These are phyloP conservation scores for Arthrobotrys conoides DNA, from an alignment of 2,329 filamentous ascomycete genomes.

Conservation along the genomic window DNA sequence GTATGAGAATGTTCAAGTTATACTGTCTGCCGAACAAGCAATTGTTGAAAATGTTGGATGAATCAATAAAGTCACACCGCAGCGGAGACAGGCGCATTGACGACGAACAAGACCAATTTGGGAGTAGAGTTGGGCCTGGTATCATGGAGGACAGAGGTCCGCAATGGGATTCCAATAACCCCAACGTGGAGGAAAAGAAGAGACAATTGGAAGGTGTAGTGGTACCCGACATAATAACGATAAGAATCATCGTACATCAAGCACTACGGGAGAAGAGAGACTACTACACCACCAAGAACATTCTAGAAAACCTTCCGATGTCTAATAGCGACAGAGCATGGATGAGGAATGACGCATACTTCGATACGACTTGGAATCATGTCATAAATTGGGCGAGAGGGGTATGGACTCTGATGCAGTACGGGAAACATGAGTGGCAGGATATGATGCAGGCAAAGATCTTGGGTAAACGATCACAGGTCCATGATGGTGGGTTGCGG, in stretches of 20 bases:
- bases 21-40: slow-evolving; percentile 48
- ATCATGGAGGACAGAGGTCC: slow-evolving; percentile 9
- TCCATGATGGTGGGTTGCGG: slow-evolving; percentile 5
- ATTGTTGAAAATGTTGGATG: slow-evolving; percentile 33
- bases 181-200: slow-evolving; percentile 12
- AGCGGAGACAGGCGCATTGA: slow-evolving; percentile 49
- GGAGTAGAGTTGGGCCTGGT: slow-evolving; percentile 1
- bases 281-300: slow-evolving; percentile 40
- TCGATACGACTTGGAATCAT: slow-evolving; percentile 37
- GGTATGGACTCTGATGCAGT: slow-evolving; percentile 47
- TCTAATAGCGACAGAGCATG: slow-evolving; percentile 15
- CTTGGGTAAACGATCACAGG: slow-evolving; percentile 30
- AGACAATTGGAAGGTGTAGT: slow-evolving; percentile 35
- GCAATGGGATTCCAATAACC: slow-evolving; percentile 12
- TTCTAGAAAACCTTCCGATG: slow-evolving; percentile 46
- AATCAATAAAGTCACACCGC: slow-evolving; percentile 50
- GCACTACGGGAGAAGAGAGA: slow-evolving; percentile 51
- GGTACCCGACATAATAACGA: slow-evolving; percentile 29
- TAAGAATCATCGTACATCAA: slow-evolving; percentile 49
- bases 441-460: slow-evolving; percentile 31
- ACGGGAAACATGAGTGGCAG: slow-evolving; percentile 50
- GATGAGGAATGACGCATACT: slow-evolving; percentile 55
- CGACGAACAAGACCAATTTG: slow-evolving; percentile 2
- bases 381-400: slow-evolving; percentile 49
- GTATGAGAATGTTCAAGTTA: slow-evolving; percentile 58